Conservation (phyloP, 208 protist genomes). For the Eutreptiella sp. region DNA sequence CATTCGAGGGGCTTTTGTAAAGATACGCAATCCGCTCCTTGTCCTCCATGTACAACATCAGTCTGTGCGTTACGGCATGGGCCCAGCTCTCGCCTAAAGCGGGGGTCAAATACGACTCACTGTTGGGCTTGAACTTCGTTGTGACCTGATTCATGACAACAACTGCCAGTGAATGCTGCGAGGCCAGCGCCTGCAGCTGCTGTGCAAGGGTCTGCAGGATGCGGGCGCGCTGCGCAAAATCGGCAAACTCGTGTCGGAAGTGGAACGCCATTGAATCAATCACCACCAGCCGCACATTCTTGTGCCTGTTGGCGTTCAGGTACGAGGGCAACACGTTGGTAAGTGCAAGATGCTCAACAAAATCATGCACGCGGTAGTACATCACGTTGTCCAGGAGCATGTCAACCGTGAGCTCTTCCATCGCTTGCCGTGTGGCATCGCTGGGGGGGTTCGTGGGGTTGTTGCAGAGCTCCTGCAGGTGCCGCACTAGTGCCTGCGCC, state of each 20-base stretch:
- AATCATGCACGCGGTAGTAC: conserved; percentile 56
- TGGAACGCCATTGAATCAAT: conserved; percentile 78
- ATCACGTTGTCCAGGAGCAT: conserved; percentile 52
- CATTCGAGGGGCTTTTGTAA: too few species aligned
- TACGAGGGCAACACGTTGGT: conserved; percentile 45
- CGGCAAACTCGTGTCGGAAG: conserved; percentile 44
- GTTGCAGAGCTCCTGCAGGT: conserved; percentile 25
- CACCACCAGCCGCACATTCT: conserved; percentile 51
- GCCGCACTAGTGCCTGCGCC: conserved; percentile 49
- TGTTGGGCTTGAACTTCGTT: conserved; percentile 23
- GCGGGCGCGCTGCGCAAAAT: conserved; percentile 38
- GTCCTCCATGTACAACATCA: too few species aligned
- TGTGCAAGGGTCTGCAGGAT: conserved; percentile 55
- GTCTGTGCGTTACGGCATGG: conserved; percentile 43
- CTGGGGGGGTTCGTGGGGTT: conserved; percentile 10
- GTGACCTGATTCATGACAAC: conserved; percentile 78
- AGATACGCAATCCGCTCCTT: too few species aligned
- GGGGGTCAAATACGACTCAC: conserved; percentile 42
- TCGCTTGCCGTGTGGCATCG: neutral
- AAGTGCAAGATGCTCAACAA: conserved; percentile 49
- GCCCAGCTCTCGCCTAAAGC: conserved; percentile 65
- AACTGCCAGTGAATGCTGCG: conserved; percentile 43
- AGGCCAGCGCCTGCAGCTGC: conserved; percentile 47
- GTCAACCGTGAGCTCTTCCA: conserved; percentile 43
- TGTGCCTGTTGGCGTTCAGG: conserved; percentile 5